Evolutionary conservation across 2,329 filamentous ascomycete species (phyloP), one percentile per base, ranked within the genome.

Genomic region (Curvularia hawaiiensis): DNA sequence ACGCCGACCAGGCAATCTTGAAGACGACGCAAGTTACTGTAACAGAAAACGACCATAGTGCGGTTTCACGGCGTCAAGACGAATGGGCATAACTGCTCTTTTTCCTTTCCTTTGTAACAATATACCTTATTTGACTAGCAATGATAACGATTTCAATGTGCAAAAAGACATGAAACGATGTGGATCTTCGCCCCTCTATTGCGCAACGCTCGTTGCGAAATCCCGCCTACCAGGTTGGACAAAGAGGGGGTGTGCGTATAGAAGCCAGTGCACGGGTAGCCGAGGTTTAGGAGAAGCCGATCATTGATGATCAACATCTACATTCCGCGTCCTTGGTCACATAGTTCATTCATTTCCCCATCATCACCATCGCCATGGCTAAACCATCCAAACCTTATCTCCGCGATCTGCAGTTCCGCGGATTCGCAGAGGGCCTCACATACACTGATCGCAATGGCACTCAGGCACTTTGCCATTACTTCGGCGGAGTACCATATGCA

Each of bases 401-500:
- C 3, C 58, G 74, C 33, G 70, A 80, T 52, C 71, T 80, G 6
- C 72, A 77, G 8, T 71, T 78, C 20, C 77, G 80, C 14, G 84
- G 84, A 47, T 79, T 78, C 57, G 74, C 85, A 26, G 76, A 82
- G 70, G 84, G 83, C 22, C 65, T 79, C 3, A 83, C 80, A 0
- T 73, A 84, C 51, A 68, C 75, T 11, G 65, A 74, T 18, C 64
- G 64, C 24, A 59, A 66, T 12, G 66, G 12, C 11, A 67, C 68
- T 12, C 63, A 67, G 18, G 71, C 75, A 6, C 70, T 81, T 2
- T 80, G 80, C 53, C 80, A 80, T 58, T 85, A 81, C 66, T 84
- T 84, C 52, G 83, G 83, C 20, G 83, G 83, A 6, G 70, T 86
- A 0, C 84, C 84, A 0, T 86, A 85, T 59, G 84, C 81, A 0